Evolutionary conservation across 2,329 filamentous ascomycete species (phyloP), one percentile per base, ranked within the genome.

Genomic region (Fusarium sp.): DNA sequence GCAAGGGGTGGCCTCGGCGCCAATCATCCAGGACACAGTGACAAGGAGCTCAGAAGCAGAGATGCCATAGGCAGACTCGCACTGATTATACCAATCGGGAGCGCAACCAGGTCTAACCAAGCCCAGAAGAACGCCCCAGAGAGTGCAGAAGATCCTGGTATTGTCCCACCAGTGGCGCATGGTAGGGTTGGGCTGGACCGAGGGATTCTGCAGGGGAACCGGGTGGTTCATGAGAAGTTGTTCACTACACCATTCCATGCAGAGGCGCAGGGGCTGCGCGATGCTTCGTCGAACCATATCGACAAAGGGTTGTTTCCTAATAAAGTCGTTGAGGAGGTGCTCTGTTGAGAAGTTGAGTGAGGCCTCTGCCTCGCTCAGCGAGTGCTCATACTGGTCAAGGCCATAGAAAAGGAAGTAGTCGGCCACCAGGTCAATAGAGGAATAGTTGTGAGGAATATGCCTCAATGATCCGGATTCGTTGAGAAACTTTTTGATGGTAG

Each of bases 21-120:
- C 69, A 63, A 79, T 70, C 68, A 79, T 74, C 77, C 77, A 79
- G 9, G 70, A 76, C 6, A 79, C 40, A 6, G 64, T 78, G 30
- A 72, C 70, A n/a, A 79, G 76, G 22, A 79, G 76, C 65, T 79
- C 77, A 4, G 77, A 75, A 12, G 77, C 62, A 50, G 74, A 71
- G 22, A 79, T 78, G 3, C 76, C 77, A 14, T 78, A 66, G 17
- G 76, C 74, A 37, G 66, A 68, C 40, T 79, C 77, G 60, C 76
- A 79, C 32, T 70, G 33, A 4, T 8, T 30, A 30, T 75, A 78
- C 77, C 77, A 79, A 7, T 58, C 47, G 12, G 77, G 77, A 2
- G 68, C 66, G 20, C 33, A 40, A 20, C 66, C 64, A 22, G 71
- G 64, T 20, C 63, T 61, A 12, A 76, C 70, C 22, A 65, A n/a